These are phyloP conservation scores for Gossypium stocksii DNA, from an alignment of 345 rosid species.

Conservation along the genomic window DNA sequence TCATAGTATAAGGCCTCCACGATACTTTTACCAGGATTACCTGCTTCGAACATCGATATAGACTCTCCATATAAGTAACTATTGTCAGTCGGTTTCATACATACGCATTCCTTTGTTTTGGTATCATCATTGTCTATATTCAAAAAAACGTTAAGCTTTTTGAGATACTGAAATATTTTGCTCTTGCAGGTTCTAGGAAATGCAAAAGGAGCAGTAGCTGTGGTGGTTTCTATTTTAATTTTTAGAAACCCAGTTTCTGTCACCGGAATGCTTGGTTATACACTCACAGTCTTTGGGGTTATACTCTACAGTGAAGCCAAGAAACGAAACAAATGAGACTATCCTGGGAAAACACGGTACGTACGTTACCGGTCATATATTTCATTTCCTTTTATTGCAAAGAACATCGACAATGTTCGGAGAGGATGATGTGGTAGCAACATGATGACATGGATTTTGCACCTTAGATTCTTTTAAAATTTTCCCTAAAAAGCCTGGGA, in stretches of 20 bases:
- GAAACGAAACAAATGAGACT: conserved; percentile 75
- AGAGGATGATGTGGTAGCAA: conserved; percentile 12
- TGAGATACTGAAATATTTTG: not conserved
- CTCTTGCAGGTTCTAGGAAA: conserved; percentile 81
- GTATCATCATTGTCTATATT: not conserved
- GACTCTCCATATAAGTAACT: not conserved
- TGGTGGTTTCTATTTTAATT: conserved; percentile 89
- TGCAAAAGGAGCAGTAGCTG: conserved; percentile 98
- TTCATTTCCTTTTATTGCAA: conserved; percentile 7
- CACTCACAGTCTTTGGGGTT: conserved; percentile 86
- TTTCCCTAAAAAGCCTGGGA: conserved; percentile 28
- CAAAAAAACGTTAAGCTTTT: not conserved
- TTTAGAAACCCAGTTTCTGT: conserved; percentile 95
- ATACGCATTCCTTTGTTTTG: not conserved
- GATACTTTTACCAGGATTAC: no score
- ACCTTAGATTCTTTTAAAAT: conserved; percentile 19
- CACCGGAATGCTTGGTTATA: conserved; percentile 94
- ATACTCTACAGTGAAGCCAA: conserved; percentile 95
- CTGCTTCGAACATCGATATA: not conserved
- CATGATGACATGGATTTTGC: conserved; percentile 29
- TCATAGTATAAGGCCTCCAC: no score
- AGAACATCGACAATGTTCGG: conserved; percentile 19
- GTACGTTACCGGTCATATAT: not conserved
- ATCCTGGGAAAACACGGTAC: not conserved
- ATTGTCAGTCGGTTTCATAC: not conserved